Conservation (phyloP, 1,284 basidiomycete genomes). For the Cryptococcus sp. region DNA sequence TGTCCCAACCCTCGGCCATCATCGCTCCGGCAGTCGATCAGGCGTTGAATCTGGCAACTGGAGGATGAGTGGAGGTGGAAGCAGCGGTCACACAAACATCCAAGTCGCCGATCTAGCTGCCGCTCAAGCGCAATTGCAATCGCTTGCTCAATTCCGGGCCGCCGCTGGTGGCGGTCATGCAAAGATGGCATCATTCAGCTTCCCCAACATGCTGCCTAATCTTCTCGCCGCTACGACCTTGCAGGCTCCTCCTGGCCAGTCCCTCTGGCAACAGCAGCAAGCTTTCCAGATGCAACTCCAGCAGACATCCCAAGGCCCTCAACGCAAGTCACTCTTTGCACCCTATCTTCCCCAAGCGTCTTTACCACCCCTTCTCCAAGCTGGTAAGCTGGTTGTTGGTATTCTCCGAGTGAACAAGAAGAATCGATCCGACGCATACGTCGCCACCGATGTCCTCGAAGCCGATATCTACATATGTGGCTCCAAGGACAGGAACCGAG, state of each 20-base stretch:
- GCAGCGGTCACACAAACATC: slow-evolving; percentile 66
- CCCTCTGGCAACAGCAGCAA: slow-evolving; percentile 79
- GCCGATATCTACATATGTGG: slow-evolving; percentile 99
- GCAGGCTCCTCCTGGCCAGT: slow-evolving; percentile 51
- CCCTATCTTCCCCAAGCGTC: slow-evolving; percentile 98
- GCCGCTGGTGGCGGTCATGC: slow-evolving; percentile 92
- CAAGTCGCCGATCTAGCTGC: slow-evolving; percentile 80
- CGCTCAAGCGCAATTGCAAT: slow-evolving; percentile 88
- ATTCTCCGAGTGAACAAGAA: slow-evolving; percentile 98
- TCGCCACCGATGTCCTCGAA: slow-evolving; percentile 97
- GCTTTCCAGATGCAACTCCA: slow-evolving; percentile 79
- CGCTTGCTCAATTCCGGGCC: slow-evolving; percentile 94
- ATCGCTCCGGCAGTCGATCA: slow-evolving; percentile 61
- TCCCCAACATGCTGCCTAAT: slow-evolving; percentile 94
- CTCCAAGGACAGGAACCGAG: slow-evolving; percentile 97
- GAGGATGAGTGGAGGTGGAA: slow-evolving; percentile 74
- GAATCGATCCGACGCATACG: slow-evolving; percentile 97
- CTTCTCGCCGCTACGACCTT: slow-evolving; percentile 95
- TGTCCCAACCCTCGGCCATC: slow-evolving; percentile 58
- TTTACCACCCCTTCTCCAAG: slow-evolving; percentile 92
- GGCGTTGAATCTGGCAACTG: slow-evolving; percentile 67
- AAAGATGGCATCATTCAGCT: slow-evolving; percentile 96
- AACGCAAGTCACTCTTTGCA: slow-evolving; percentile 97
- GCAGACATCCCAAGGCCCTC: slow-evolving; percentile 79
- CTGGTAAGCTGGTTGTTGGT: slow-evolving; percentile 97